These are phyloP conservation scores for Taphrina pruni DNA, from an alignment of 1,139 yeast genomes.

Conservation along the genomic window DNA sequence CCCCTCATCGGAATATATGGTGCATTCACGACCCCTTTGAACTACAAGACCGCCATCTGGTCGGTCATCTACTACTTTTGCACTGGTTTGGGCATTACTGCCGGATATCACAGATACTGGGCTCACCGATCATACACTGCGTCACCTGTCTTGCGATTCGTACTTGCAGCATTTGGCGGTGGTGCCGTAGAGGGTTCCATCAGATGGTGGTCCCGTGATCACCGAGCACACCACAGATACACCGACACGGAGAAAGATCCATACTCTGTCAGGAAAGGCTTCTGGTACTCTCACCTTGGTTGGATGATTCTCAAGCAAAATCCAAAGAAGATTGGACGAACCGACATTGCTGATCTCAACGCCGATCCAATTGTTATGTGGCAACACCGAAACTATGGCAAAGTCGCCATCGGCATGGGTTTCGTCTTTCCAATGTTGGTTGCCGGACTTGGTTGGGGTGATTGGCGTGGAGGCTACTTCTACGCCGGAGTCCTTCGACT, in stretches of 20 bases:
- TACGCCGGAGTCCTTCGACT: constrained; percentile 89
- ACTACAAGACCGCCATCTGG: constrained; percentile 64
- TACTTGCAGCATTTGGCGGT: constrained; percentile 86
- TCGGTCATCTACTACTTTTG: constrained; percentile 67
- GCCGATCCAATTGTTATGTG: constrained; percentile 88
- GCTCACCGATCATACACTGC: constrained; percentile 90
- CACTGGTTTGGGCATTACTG: constrained; percentile 91
- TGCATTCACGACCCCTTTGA: constrained; percentile 64
- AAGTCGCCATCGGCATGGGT: constrained; percentile 69
- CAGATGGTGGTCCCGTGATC: constrained; percentile 99
- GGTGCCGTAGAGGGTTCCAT: constrained; percentile 96
- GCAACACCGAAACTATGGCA: constrained; percentile 90
- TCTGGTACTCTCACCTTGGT: constrained; percentile 95
- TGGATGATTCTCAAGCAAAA: constrained; percentile 96
- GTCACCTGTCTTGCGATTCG: constrained; percentile 67
- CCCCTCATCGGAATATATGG: constrained; percentile 69
- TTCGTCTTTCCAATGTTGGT: constrained; percentile 74
- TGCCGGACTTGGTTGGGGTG: constrained; percentile 85
- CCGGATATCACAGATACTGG: constrained; percentile 89
- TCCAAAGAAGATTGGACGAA: constrained; percentile 94
- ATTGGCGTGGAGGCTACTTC: constrained; percentile 88
- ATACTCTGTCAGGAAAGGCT: constrained; percentile 93
- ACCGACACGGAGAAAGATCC: constrained; percentile 98
- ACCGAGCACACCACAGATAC: constrained; percentile 95
- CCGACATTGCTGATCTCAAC: constrained; percentile 90